Percentiles rank a stretch among this genome's conserved stretches.
Evolutionary conservation across 2,329 filamentous ascomycete genomes (phyloP).

Genomic region (Aschersonia sp.): DNA sequence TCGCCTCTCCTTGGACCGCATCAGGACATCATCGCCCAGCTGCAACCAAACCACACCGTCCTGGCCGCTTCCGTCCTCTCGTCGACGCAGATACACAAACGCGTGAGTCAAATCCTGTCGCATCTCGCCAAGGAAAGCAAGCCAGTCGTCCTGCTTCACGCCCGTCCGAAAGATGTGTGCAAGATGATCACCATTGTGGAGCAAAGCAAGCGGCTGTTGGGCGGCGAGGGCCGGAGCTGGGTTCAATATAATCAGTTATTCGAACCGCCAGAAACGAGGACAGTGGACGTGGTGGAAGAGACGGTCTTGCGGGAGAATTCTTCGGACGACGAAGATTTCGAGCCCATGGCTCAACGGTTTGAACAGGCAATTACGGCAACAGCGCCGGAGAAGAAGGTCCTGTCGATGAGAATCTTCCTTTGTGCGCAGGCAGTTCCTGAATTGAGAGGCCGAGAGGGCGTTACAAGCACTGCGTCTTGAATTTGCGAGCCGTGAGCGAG

Average conservation of each 20-base stretch:
- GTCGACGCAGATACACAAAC: slow-evolving; percentile 43
- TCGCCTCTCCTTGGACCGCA: slow-evolving; percentile 20
- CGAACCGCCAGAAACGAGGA: slow-evolving; percentile 22
- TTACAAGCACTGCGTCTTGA: slow-evolving; percentile 16
- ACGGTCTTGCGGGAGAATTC: slow-evolving; percentile 22
- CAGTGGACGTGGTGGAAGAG: slow-evolving; percentile 24
- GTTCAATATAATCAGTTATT: slow-evolving; percentile 45
- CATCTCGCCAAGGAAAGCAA: slow-evolving; percentile 24
- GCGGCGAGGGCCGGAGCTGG: slow-evolving; percentile 29
- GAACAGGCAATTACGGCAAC: slow-evolving; percentile 35
- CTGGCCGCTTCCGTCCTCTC: slow-evolving; percentile 41
- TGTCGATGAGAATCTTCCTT: slow-evolving; percentile 47
- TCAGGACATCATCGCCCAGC: slow-evolving; percentile 25
- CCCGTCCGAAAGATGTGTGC: slow-evolving; percentile 34
- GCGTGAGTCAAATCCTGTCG: slow-evolving; percentile 27
- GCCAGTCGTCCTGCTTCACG: slow-evolving; percentile 31
- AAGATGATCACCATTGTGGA: slow-evolving; percentile 59
- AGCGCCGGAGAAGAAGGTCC: slow-evolving; percentile 28
- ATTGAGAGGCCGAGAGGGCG: slow-evolving; percentile 31
- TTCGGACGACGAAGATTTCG: slow-evolving; percentile 33
- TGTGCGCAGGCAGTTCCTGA: slow-evolving; percentile 38
- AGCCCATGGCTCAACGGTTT: slow-evolving; percentile 41
- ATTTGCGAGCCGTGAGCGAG: no score
- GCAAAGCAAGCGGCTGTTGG: slow-evolving; percentile 44
- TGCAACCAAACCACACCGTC: slow-evolving; percentile 33